These are phyloP conservation scores for Candida sanyaensis DNA, from an alignment of 1,139 yeast genomes.

Conservation along the genomic window DNA sequence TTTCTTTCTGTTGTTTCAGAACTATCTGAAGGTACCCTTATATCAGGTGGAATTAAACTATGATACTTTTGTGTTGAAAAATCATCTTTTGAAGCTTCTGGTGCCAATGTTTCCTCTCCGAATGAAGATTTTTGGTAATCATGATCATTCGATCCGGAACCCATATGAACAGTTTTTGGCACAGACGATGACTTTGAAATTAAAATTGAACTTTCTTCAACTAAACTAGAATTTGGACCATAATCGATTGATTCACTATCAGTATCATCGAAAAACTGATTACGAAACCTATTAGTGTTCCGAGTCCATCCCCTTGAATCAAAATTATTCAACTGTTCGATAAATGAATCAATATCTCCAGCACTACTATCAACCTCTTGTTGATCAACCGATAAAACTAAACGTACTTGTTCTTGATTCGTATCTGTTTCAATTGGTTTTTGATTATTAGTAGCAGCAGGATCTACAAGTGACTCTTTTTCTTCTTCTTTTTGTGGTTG, in stretches of 20 bases:
- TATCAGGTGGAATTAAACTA: constrained; percentile 21
- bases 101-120: constrained; percentile 34
- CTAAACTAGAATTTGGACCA: constrained; percentile 25
- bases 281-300: constrained; percentile 49
- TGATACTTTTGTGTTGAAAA: constrained; percentile 19
- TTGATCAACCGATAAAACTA: constrained; percentile 14
- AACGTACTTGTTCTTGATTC: constrained; percentile 3
- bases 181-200: constrained; percentile 20
- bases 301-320: constrained; percentile 49
- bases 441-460: not conserved
- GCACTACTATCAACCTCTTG: constrained; percentile 2
- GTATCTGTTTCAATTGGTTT: not conserved
- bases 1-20: constrained; percentile 4
- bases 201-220: constrained; percentile 24
- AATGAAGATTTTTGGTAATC: constrained; percentile 24
- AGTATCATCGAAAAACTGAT: constrained; percentile 50
- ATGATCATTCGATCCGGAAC: constrained; percentile 34
- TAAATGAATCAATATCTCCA: constrained; percentile 29
- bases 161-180: constrained; percentile 47
- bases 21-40: constrained; percentile 9
- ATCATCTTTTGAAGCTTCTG: constrained; percentile 23
- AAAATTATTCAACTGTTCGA: constrained; percentile 27
- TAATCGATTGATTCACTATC: constrained; percentile 45
- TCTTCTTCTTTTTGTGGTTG: not conserved
- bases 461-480: not conserved